These are phyloP conservation scores for Leptographium radiaticola DNA, from an alignment of 2,329 filamentous ascomycete genomes.

Conservation along the genomic window DNA sequence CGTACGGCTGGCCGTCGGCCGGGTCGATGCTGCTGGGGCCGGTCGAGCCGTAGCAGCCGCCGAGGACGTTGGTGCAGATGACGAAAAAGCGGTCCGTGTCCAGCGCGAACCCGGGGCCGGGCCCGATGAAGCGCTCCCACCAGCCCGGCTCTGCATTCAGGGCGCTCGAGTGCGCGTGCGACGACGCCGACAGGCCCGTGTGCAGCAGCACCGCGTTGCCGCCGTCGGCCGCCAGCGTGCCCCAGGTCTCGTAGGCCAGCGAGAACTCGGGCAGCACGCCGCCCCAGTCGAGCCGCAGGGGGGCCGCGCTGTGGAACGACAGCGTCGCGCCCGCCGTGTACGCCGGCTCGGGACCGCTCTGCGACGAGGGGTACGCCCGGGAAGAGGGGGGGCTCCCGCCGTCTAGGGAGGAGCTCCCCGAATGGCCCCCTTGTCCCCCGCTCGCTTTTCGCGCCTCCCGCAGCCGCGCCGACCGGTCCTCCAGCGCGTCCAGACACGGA, in stretches of 20 bases:
- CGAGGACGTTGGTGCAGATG: slow-evolving; percentile 93
- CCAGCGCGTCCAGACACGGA: slow-evolving; percentile 76
- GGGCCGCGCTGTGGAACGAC: slow-evolving; percentile 58
- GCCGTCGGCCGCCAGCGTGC: slow-evolving; percentile 61
- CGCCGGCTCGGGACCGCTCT: slow-evolving; percentile 77
- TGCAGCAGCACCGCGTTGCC: slow-evolving; percentile 87
- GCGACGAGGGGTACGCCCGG: slow-evolving; percentile 35
- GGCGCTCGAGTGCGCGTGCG: slow-evolving; percentile 86
- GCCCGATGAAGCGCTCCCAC: slow-evolving; percentile 98
- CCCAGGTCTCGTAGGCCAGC: slow-evolving; percentile 91
- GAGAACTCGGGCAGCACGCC: slow-evolving; percentile 81
- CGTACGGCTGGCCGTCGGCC: slow-evolving; percentile 75
- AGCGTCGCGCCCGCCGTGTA: slow-evolving; percentile 86
- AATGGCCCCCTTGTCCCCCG: too few relatives aligned
- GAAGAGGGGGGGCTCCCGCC: too few relatives aligned
- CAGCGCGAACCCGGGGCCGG: slow-evolving; percentile 67
- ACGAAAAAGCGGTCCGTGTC: slow-evolving; percentile 88
- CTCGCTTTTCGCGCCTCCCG: slow-evolving; percentile 47
- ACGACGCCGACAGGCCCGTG: slow-evolving; percentile 92
- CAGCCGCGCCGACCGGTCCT: slow-evolving; percentile 64
- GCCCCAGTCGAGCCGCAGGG: slow-evolving; percentile 85
- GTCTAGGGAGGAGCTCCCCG: too few relatives aligned
- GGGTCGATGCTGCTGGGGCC: slow-evolving; percentile 83
- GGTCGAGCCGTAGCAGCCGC: slow-evolving; percentile 91
- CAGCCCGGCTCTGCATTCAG: slow-evolving; percentile 80